Percentiles rank a stretch among this genome's conserved stretches.
Evolutionary conservation across 768 basidiomycete genomes (phyloP).

Genomic region (Strobilomyces echinocephalus): DNA sequence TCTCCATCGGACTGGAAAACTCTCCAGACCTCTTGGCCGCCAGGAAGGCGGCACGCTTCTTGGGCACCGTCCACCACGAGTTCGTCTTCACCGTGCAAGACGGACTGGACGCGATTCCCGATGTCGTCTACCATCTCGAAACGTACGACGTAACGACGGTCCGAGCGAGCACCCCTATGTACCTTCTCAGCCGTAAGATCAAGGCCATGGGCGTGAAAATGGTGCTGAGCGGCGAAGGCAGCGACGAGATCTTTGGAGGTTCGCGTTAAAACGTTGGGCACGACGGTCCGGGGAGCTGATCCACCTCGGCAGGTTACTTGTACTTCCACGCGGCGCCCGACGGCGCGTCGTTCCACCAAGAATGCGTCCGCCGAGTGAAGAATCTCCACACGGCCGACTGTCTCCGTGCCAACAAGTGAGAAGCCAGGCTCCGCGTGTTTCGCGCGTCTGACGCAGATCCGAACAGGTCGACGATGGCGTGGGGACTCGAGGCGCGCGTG

Average conservation of each 20-base stretch:
- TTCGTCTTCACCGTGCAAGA: conserved; percentile 98
- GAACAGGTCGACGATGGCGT: conserved; percentile 95
- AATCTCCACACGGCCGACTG: conserved; percentile 98
- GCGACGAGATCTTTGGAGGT: conserved; percentile 97
- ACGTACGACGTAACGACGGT: conserved; percentile 99
- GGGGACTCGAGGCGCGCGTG: conserved; percentile 97
- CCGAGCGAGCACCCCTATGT: conserved; percentile 97
- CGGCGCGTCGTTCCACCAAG: conserved; percentile 84
- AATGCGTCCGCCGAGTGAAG: conserved; percentile 91
- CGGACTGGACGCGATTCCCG: conserved; percentile 93
- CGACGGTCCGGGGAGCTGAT: conserved; percentile 4
- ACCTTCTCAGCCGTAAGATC: conserved; percentile 94
- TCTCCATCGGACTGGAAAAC: conserved; percentile 91
- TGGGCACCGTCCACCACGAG: conserved; percentile 96
- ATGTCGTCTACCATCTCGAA: conserved; percentile 97
- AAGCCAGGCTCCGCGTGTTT: not conserved
- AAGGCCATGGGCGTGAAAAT: conserved; percentile 99
- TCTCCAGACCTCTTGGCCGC: conserved; percentile 95
- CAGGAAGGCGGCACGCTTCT: conserved; percentile 84
- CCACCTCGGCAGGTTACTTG: conserved; percentile 69
- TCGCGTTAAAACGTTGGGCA: conserved; percentile 4
- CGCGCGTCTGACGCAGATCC: not conserved
- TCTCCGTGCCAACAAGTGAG: conserved; percentile 94
- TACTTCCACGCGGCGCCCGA: conserved; percentile 99
- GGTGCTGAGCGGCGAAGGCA: conserved; percentile 97